Evolutionary conservation across 345 rosid genomes (phyloP).

Genomic region (Eucalyptus pumila): DNA sequence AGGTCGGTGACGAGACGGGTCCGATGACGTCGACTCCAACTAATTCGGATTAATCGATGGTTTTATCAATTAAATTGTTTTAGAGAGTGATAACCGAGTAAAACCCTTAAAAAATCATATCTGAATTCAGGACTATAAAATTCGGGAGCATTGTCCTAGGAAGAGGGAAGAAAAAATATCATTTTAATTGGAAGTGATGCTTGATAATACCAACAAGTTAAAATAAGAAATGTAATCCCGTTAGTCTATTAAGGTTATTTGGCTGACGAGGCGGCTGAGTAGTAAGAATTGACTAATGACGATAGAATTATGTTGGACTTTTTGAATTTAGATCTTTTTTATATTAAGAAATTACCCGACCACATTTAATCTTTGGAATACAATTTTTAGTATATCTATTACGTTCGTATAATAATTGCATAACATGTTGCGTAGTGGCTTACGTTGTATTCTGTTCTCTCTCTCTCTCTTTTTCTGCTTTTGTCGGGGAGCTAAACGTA

Average conservation of each 20-base stretch:
- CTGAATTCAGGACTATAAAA: too few relatives aligned
- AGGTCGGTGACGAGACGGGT: background rate
- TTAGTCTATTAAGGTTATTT: too few relatives aligned
- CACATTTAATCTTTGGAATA: background rate
- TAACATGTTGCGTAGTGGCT: background rate
- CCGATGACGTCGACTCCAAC: background rate
- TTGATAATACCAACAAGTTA: accelerated
- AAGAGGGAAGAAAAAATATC: too few relatives aligned
- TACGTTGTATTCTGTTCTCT: background rate
- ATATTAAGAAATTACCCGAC: too few relatives aligned
- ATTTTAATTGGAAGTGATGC: accelerated
- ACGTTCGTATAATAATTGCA: too few relatives aligned
- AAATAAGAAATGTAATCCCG: accelerated
- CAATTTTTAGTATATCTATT: background rate
- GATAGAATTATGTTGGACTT: background rate
- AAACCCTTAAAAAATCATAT: too few relatives aligned
- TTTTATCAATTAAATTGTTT: background rate
- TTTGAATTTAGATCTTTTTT: background rate
- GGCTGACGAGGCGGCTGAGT: accelerated
- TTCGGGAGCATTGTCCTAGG: too few relatives aligned
- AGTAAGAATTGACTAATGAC: background rate
- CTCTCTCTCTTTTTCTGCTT: background rate
- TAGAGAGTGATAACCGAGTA: background rate
- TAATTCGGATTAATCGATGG: too few relatives aligned
- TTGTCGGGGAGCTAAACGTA: background rate